Conservation (phyloP, 2,329 filamentous ascomycete genomes). For the Xylaria sp. region DNA sequence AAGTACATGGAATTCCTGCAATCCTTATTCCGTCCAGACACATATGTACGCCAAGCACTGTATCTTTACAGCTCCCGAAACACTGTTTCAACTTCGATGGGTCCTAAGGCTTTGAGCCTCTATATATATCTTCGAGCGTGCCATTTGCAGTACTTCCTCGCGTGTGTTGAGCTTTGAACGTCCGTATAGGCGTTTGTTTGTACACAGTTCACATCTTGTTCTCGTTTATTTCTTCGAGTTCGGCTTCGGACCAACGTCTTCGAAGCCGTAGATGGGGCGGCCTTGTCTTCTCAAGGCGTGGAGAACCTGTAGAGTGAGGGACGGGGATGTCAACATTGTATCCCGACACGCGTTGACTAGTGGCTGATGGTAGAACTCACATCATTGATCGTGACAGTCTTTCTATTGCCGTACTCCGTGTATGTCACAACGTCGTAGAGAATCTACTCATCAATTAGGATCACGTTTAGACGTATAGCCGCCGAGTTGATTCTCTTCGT, state of each 20-base stretch:
- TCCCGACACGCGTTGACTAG: neutral
- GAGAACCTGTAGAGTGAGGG: conserved; percentile 50
- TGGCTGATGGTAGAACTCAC: conserved; percentile 44
- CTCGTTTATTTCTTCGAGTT: neutral
- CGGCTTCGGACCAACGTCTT: conserved; percentile 36
- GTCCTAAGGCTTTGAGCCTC: neutral
- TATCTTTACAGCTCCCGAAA: neutral
- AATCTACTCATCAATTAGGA: conserved; percentile 45
- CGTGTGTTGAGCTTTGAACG: no score
- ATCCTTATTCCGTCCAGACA: neutral
- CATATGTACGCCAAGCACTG: neutral
- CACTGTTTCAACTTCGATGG: neutral
- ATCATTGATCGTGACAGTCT: conserved; percentile 66
- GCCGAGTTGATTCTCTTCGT: conserved; percentile 25
- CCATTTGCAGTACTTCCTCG: no score
- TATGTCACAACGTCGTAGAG: conserved; percentile 52
- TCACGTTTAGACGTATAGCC: conserved; percentile 4
- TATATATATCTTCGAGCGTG: no score
- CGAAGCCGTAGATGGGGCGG: conserved; percentile 61
- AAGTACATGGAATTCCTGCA: neutral
- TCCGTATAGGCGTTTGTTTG: neutral
- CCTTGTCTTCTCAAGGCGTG: conserved; percentile 53
- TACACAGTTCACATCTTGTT: neutral
- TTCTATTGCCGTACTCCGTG: conserved; percentile 56
- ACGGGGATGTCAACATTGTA: neutral